Base-by-base conservation (phyloP, 768 basidiomycete genomes). In the Suillus hirtellus region DNA sequence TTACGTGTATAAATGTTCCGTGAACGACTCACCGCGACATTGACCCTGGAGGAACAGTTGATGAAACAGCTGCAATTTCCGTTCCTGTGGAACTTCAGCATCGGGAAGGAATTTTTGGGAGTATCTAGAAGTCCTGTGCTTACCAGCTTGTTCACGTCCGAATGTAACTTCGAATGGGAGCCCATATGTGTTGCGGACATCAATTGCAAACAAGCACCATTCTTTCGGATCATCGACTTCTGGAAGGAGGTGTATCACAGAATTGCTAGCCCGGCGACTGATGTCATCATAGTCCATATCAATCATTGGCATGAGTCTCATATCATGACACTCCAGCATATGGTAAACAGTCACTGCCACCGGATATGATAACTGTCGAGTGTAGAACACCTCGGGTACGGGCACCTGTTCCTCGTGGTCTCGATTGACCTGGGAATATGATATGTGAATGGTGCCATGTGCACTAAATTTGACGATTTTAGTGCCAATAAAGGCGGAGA, bases 341-440 rank as follows among this genome's bases (percentile, higher is more conserved):
- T 93, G 92, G 72, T 98, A 97, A 14, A 99, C 97, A 3, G 96
- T 96, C 63, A 97, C 91, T 69, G 91, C 82, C 66, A 99, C 83
- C 5, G 96, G 95, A 71, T 94, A 94, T 37, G 89, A 85, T 60
- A 98, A 75, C 70, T 93, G 94, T 31, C 97, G 90, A 34, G 93
- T 88, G 71, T 95, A 85, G 74, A 99, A 96, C 47, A 86, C 75
- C 56, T 85, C 80, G 1, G 79, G 70, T 1, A 77, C 72, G 24
- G 75, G 66, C 24, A 72, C 68, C 35, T 73, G 63, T 37, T 69
- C 66, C 67, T 70, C 66, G 69, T 74, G 60, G 42, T 75, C 73
- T 46, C 85, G 85, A 60, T 85, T 81, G 42, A 89, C 78, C 71
- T 85, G 81, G 6, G 92, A 88, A 73, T 99, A 99, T 42, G 93